Evolutionary conservation across 1,284 basidiomycete genomes (phyloP).

Genomic region (Phylloboletellus chloephorus): DNA sequence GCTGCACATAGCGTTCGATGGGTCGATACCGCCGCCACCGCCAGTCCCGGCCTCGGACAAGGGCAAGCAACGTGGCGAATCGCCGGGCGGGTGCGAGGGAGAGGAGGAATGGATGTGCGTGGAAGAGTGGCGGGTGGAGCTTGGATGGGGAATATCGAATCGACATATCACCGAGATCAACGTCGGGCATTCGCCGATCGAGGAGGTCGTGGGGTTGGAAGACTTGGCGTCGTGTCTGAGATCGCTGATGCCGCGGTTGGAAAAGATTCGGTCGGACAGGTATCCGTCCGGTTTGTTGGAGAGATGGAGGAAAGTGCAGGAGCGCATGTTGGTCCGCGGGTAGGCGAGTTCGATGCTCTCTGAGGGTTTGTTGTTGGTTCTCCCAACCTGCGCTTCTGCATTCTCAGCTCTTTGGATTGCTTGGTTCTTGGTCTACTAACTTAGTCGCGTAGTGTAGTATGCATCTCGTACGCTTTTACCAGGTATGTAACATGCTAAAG

Average conservation of each 20-base stretch:
- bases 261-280: constrained; percentile 18
- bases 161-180: constrained; percentile 14
- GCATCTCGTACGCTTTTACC: too few relatives aligned
- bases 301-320: constrained; percentile 16
- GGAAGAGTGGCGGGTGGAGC: background rate
- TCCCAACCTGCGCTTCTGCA: too few relatives aligned
- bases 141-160: constrained; percentile 21
- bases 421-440: too few relatives aligned
- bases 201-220: constrained; percentile 9
- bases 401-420: too few relatives aligned
- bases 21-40: constrained; percentile 8
- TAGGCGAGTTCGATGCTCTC: too few relatives aligned
- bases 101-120: background rate
- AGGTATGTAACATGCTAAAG: too few relatives aligned
- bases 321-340: constrained; percentile 5
- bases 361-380: too few relatives aligned
- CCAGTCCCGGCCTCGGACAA: background rate
- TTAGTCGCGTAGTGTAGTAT: too few relatives aligned
- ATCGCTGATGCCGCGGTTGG: constrained; percentile 20
- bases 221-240: constrained; percentile 14
- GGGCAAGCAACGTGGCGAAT: background rate
- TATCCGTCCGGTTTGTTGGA: constrained; percentile 13
- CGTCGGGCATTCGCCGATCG: constrained; percentile 22
- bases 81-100: background rate
- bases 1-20: constrained; percentile 22